Conservation (phyloP, 1,139 yeast species). For the Kodamaea alishanica region DNA sequence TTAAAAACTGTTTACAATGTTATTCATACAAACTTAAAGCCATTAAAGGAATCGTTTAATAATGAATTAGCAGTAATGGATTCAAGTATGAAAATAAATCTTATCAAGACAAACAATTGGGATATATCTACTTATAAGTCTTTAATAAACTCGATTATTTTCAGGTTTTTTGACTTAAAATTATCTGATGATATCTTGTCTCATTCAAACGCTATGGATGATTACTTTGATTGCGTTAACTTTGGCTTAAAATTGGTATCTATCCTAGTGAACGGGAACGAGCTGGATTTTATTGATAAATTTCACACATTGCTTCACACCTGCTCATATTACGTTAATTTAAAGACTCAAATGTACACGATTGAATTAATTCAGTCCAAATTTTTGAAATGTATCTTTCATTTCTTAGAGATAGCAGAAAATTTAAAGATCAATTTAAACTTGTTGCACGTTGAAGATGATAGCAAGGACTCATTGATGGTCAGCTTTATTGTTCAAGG, state of each 20-base stretch:
- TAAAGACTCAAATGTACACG: slow-evolving; percentile 14
- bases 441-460: slow-evolving; percentile 31
- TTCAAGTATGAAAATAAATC: slow-evolving; percentile 34
- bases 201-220: slow-evolving; percentile 17
- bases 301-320: slow-evolving; percentile 27
- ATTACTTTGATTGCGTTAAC: slow-evolving; percentile 28
- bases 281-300: slow-evolving; percentile 44
- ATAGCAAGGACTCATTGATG: slow-evolving; percentile 31
- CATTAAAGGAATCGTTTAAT: slow-evolving; percentile 44
- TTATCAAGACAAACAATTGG: slow-evolving; percentile 42
- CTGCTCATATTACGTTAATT: slow-evolving; percentile 23
- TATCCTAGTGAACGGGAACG: slow-evolving; percentile 53
- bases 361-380: slow-evolving; percentile 30
- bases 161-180: slow-evolving; percentile 36
- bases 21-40: slow-evolving; percentile 40
- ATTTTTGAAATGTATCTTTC: slow-evolving; percentile 30
- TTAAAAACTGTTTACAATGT: slow-evolving; percentile 50
- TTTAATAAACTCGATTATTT: slow-evolving; percentile 45
- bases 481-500: slow-evolving; percentile 39
- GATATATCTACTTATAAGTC: slow-evolving; percentile 63
- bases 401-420: slow-evolving; percentile 33
- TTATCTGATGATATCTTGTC: slow-evolving; percentile 25
- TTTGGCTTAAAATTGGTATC: slow-evolving; percentile 41
- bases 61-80: slow-evolving; percentile 57
- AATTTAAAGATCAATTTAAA: slow-evolving; percentile 27